These are phyloP conservation scores for Monosporascus sp. DNA, from an alignment of 2,329 filamentous ascomycete genomes.

Conservation along the genomic window DNA sequence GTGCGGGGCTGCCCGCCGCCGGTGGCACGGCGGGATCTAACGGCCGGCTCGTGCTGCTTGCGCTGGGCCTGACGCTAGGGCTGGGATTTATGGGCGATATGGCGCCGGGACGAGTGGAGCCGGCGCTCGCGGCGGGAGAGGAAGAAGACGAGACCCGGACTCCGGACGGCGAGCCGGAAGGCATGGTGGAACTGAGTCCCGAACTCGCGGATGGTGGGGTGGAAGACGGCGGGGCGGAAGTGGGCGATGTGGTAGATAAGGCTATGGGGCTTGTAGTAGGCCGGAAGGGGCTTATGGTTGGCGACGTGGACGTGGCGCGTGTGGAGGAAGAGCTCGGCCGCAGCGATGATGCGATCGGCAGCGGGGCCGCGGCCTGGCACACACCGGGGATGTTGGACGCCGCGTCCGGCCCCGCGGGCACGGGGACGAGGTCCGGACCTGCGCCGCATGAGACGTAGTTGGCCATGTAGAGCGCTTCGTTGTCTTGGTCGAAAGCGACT, in stretches of 20 bases:
- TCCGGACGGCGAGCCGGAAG: no score
- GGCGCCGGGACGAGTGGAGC: no score
- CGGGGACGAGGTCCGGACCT: constrained; percentile 19
- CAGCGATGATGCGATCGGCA: background rate
- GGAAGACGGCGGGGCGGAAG: background rate
- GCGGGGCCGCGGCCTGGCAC: constrained; percentile 7
- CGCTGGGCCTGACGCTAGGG: no score
- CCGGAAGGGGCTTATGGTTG: background rate
- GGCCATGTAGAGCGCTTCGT: constrained; percentile 25
- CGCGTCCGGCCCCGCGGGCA: constrained; percentile 20
- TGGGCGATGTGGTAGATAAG: background rate
- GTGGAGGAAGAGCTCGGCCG: no score
- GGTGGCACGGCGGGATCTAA: background rate
- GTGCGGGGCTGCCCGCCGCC: background rate
- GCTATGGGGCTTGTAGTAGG: background rate
- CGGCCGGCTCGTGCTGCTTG: no score
- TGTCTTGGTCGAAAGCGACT: constrained; percentile 27
- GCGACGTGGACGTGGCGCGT: background rate
- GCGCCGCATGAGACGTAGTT: constrained; percentile 20
- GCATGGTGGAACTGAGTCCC: no score
- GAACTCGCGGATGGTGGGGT: background rate
- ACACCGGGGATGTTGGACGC: constrained; percentile 20
- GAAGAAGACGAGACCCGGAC: no score
- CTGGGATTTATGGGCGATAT: no score
- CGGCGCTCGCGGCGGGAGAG: no score